Base-by-base conservation (phyloP, 805 yeast genomes). In the Candida wancherniae region DNA sequence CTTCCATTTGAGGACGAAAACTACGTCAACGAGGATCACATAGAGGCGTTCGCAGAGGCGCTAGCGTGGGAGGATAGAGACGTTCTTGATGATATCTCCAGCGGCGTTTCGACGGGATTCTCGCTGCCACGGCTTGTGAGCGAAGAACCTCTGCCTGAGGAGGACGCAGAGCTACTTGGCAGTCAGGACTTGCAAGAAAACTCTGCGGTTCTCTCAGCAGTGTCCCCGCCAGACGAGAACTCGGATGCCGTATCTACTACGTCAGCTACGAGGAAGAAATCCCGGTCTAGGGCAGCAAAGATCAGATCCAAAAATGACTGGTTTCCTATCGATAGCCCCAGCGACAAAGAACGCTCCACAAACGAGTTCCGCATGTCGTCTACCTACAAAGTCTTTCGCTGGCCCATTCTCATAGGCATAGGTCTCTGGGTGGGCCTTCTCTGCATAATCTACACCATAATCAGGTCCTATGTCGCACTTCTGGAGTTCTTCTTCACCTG, bases 401-500 rank as follows among this genome's bases (percentile, higher is more conserved):
- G 81, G 72, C 94, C 92, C 0, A 53, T 80, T 3, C 57, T 83
- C 32, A 27, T 71, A 0, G 55, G 72, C 11, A 71, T 77, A 1
- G 41, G 71, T 2, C 19, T 58, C 10, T 83, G 88, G 86, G 61
- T 80, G 1, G 21, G 48, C 0, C 36, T 77, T 3, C 57, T 83
- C 9, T 64, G 75, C 15, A 15, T 64, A 0, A 26, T 70, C 0
- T 83, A 83, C 50, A 52, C 73, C 4, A 20, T 66, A 1, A 66
- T 82, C 2, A 57, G 94, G 26, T 44, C 73, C 3, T 74, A 75
- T 43, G 85, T 83, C 19, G 73, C 83, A 1, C 51, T 76, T 2
- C 75, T 72, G 50, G 94, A 83, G 48, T 65, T 70, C 33, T 47
- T 68, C 18, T 55, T 77, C 36, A 70, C 80, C 2, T 77, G 83